Evolutionary conservation across 352 stramenopile species (phyloP).

Genomic region (Phytophthora nicotianae): DNA sequence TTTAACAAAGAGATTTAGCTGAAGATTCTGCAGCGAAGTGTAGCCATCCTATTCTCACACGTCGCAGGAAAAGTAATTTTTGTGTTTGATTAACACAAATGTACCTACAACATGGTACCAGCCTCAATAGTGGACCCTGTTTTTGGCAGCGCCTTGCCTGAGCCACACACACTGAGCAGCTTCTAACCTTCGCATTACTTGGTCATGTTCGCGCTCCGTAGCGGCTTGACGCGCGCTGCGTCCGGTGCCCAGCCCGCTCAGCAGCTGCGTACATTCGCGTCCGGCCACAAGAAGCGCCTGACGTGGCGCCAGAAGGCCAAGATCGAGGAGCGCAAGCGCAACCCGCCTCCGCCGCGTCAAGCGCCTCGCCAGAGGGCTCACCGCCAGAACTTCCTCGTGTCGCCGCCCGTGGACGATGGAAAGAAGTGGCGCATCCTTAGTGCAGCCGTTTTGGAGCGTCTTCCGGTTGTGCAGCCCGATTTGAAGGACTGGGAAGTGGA

Average conservation of each 20-base stretch:
- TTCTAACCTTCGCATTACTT: constrained; percentile 7
- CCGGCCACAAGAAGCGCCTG: constrained; percentile 49
- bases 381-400: constrained; percentile 66
- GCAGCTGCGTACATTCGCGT: constrained; percentile 55
- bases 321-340: constrained; percentile 51
- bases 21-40: too few relatives aligned
- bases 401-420: constrained; percentile 61
- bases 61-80: too few relatives aligned
- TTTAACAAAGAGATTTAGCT: constrained; percentile 66
- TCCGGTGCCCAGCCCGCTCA: constrained; percentile 12
- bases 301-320: constrained; percentile 79
- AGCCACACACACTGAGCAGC: constrained; percentile 27
- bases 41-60: too few relatives aligned
- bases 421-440: constrained; percentile 85
- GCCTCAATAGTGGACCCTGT: not conserved
- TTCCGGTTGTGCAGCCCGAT: constrained; percentile 80
- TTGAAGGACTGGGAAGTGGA: constrained; percentile 76
- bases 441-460: constrained; percentile 72
- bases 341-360: constrained; percentile 48
- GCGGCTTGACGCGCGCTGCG: constrained; percentile 35
- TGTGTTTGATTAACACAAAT: too few relatives aligned
- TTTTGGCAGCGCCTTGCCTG: constrained; percentile 15
- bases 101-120: not conserved
- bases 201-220: constrained; percentile 55
- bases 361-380: constrained; percentile 50